Conservation (phyloP, 1,284 basidiomycete genomes). For the Cutaneotrichosporon sp. region DNA sequence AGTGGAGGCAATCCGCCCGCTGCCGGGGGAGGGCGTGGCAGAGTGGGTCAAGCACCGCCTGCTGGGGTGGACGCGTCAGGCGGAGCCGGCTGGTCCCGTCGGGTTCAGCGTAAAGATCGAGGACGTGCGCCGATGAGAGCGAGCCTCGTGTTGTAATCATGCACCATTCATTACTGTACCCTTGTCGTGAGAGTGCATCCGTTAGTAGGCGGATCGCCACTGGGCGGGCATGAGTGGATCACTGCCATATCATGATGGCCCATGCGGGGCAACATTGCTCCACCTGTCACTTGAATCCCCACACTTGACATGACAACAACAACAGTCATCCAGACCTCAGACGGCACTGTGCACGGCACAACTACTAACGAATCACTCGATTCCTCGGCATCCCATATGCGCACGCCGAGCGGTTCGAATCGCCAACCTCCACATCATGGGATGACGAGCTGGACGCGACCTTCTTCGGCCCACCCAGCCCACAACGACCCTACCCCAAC, state of each 20-base stretch:
- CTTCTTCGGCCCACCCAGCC: background rate
- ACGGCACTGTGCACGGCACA: background rate
- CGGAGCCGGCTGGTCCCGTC: background rate
- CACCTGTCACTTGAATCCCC: too few relatives aligned
- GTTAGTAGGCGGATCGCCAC: too few relatives aligned
- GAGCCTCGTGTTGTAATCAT: background rate
- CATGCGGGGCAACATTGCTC: too few relatives aligned
- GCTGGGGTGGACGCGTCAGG: constrained; percentile 30
- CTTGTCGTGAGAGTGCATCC: background rate
- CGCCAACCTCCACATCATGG: background rate
- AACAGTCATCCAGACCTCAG: background rate
- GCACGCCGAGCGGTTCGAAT: background rate
- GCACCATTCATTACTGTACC: background rate
- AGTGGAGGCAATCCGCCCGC: constrained; percentile 53
- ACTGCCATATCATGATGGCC: background rate
- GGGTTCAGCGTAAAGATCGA: background rate
- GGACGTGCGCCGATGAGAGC: background rate
- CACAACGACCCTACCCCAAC: background rate
- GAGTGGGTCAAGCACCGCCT: constrained; percentile 49
- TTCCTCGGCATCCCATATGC: constrained; percentile 15
- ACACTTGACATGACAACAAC: too few relatives aligned
- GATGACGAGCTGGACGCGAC: background rate
- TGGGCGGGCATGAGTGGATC: too few relatives aligned
- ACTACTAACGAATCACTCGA: background rate
- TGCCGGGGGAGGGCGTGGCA: constrained; percentile 52